phyloP scores from a whole-genome alignment of 2,329 filamentous ascomycete species.

The Fusarium sp. region DNA sequence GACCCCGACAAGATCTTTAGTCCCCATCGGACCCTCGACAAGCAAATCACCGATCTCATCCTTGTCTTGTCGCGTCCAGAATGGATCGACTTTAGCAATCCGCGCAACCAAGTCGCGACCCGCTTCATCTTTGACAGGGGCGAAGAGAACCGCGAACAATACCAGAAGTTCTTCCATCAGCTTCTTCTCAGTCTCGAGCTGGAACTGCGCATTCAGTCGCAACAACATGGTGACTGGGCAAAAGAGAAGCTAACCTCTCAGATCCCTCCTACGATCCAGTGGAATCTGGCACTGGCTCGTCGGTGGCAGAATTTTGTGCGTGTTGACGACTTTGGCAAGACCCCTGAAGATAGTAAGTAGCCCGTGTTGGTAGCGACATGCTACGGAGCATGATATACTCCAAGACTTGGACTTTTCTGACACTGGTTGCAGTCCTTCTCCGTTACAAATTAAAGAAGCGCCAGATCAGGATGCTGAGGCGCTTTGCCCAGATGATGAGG shows the following conservation, averaged over 20 bases:
- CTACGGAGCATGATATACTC: not conserved
- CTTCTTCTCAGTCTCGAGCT: slow-evolving; percentile 80
- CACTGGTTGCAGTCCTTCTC: slow-evolving; percentile 63
- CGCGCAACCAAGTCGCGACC: slow-evolving; percentile 78
- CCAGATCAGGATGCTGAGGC: slow-evolving; percentile 75
- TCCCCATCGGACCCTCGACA: slow-evolving; percentile 74
- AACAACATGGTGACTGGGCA: slow-evolving; percentile 69
- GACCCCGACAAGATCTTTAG: slow-evolving; percentile 73
- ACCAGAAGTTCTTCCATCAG: slow-evolving; percentile 80
- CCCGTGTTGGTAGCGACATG: not conserved
- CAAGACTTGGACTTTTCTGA: not conserved
- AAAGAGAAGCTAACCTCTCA: slow-evolving; percentile 73
- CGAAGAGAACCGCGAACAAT: slow-evolving; percentile 66
- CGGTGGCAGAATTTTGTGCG: slow-evolving; percentile 79
- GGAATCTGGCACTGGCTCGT: slow-evolving; percentile 79
- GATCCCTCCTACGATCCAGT: slow-evolving; percentile 77
- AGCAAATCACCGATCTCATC: slow-evolving; percentile 79
- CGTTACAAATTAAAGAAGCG: slow-evolving; percentile 73
- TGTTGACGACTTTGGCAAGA: slow-evolving; percentile 69
- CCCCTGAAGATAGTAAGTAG: slow-evolving; percentile 61
- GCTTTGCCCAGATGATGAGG: slow-evolving; percentile 78
- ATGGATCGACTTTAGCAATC: slow-evolving; percentile 80
- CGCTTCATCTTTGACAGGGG: slow-evolving; percentile 76
- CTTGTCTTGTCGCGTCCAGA: slow-evolving; percentile 74
- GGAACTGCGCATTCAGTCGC: slow-evolving; percentile 75